These are phyloP conservation scores for Neoboletus magnificus DNA, from an alignment of 768 basidiomycete genomes.

Conservation along the genomic window DNA sequence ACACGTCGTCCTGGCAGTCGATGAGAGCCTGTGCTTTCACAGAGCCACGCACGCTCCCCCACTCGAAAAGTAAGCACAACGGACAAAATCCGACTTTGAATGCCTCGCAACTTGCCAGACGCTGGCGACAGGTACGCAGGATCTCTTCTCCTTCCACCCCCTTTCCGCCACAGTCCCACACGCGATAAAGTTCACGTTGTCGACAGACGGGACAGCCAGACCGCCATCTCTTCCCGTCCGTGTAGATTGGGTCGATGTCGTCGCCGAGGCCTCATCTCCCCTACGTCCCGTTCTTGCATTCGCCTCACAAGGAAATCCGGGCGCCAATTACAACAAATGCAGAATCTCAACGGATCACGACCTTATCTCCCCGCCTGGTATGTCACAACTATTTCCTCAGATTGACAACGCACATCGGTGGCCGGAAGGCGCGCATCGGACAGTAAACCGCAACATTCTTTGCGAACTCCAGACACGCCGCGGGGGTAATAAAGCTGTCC, in stretches of 20 bases:
- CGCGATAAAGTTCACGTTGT: constrained; percentile 8
- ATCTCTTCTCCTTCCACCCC: constrained; percentile 28
- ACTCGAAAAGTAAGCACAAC: constrained; percentile 22
- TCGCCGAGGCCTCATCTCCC: constrained; percentile 11
- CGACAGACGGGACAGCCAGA: neutral
- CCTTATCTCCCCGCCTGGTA: constrained; percentile 28
- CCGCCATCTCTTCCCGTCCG: constrained; percentile 6
- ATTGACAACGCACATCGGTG: constrained; percentile 14
- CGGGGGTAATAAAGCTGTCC: constrained; percentile 23
- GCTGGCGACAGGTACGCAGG: constrained; percentile 10
- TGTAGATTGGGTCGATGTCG: constrained; percentile 13
- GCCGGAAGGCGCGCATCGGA: constrained; percentile 18
- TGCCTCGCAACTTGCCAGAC: constrained; percentile 11
- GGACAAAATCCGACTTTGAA: neutral
- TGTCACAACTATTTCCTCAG: constrained; percentile 6
- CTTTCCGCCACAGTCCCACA: constrained; percentile 21
- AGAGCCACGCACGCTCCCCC: neutral
- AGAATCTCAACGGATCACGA: constrained; percentile 30
- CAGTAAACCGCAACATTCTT: constrained; percentile 13
- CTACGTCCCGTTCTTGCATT: neutral
- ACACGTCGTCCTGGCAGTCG: constrained; percentile 19
- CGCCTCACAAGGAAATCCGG: constrained; percentile 4
- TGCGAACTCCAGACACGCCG: constrained; percentile 23
- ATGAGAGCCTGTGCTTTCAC: constrained; percentile 8
- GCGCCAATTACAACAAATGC: neutral